phyloP scores from a whole-genome alignment of 169 alveolate genomes.

The Plasmodium vinckei region DNA sequence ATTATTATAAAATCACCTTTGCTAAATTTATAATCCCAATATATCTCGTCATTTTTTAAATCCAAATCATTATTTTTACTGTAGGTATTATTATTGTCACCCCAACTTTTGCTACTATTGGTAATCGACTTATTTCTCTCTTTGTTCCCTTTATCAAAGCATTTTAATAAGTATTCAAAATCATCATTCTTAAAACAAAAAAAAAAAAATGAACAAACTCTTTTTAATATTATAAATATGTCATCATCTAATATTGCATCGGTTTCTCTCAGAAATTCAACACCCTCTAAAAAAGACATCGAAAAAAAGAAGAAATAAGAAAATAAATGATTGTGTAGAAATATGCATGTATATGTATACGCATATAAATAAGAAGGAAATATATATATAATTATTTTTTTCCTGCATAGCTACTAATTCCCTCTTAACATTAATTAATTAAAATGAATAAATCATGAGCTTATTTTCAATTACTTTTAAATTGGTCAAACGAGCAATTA shows the following conservation, averaged over 20 bases:
- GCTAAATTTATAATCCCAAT: constrained; percentile 30
- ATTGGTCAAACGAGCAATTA: constrained; percentile 64
- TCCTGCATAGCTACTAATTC: background rate
- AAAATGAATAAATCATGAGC: background rate
- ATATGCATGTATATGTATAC: background rate
- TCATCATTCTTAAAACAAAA: constrained; percentile 55
- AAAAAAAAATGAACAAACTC: constrained; percentile 82
- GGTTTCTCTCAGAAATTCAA: constrained; percentile 58
- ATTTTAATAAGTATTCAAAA: constrained; percentile 43
- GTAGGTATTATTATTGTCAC: background rate
- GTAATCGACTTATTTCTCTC: background rate
- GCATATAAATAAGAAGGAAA: background rate
- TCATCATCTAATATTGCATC: constrained; percentile 86
- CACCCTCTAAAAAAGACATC: constrained; percentile 12
- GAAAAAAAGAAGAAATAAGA: background rate
- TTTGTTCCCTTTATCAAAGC: background rate
- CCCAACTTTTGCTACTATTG: background rate
- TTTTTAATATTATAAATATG: constrained; percentile 79
- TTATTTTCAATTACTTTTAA: constrained; percentile 24
- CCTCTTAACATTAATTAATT: background rate
- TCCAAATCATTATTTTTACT: background rate
- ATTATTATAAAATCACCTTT: constrained; percentile 77
- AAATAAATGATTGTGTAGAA: background rate
- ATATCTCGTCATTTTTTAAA: constrained; percentile 2
- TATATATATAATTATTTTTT: background rate